These are phyloP conservation scores for Aspergillus pseudotamarii DNA, from an alignment of 2,329 filamentous ascomycete genomes.

Conservation along the genomic window DNA sequence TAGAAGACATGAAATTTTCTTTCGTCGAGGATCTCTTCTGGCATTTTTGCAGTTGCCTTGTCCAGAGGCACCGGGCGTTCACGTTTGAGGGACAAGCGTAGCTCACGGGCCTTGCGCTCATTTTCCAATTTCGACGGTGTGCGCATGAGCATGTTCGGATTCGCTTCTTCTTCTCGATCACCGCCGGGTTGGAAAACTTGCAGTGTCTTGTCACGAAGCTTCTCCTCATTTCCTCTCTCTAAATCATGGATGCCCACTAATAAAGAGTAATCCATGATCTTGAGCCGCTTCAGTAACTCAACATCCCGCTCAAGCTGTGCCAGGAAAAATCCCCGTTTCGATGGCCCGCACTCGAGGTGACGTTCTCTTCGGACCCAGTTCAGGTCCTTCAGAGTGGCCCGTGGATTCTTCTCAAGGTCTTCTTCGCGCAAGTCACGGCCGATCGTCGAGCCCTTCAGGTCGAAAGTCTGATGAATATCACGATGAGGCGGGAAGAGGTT, in stretches of 20 bases:
- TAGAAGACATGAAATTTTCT: constrained; percentile 84
- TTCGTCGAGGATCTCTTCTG: constrained; percentile 79
- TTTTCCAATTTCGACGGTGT: constrained; percentile 94
- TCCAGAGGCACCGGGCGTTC: constrained; percentile 94
- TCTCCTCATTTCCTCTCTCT: constrained; percentile 89
- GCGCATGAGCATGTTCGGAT: constrained; percentile 71
- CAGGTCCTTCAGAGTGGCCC: constrained; percentile 92
- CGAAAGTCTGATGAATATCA: constrained; percentile 96
- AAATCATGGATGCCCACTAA: constrained; percentile 93
- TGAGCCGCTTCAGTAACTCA: constrained; percentile 77
- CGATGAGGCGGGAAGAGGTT: constrained; percentile 97
- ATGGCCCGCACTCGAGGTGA: constrained; percentile 82
- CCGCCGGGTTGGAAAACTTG: constrained; percentile 92
- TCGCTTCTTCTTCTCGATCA: constrained; percentile 64
- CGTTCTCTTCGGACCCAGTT: constrained; percentile 91
- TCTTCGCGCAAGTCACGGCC: constrained; percentile 91
- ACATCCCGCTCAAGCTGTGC: constrained; percentile 89
- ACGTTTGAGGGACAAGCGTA: constrained; percentile 87
- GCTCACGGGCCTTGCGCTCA: constrained; percentile 83
- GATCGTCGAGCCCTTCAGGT: constrained; percentile 94
- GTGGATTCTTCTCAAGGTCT: constrained; percentile 81
- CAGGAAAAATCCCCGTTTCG: constrained; percentile 85
- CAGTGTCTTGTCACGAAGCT: constrained; percentile 83
- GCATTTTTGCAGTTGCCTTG: constrained; percentile 80
- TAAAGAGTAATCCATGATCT: constrained; percentile 99